Evolutionary conservation across 805 yeast genomes (phyloP).

Genomic region (Saccharomycopsis babjevae): DNA sequence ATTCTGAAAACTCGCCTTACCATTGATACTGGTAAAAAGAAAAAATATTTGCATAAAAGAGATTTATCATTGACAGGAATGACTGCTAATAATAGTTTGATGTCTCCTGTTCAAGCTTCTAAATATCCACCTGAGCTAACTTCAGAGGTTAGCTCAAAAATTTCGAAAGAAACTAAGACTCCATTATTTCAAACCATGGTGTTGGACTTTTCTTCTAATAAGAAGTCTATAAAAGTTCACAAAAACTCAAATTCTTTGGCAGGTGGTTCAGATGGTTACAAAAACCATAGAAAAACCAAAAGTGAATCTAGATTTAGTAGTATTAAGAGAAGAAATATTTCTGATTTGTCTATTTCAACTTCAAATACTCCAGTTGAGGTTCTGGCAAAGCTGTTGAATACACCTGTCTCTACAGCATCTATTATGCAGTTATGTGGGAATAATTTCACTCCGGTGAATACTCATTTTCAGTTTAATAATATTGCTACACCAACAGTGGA

Average conservation of each 20-base stretch:
- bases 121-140: slow-evolving; percentile 6
- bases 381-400: not conserved
- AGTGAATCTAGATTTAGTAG: slow-evolving; percentile 2
- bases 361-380: not conserved
- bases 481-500: slow-evolving; percentile 8
- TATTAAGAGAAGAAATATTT: not conserved
- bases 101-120: slow-evolving; percentile 11
- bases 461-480: not conserved
- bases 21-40: not conserved
- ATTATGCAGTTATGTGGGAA: slow-evolving; percentile 4
- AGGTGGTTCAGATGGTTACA: not conserved
- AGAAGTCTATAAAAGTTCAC: slow-evolving; percentile 8
- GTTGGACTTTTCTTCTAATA: slow-evolving; percentile 13
- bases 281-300: slow-evolving; percentile 13
- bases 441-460: slow-evolving; percentile 9
- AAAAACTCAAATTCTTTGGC: not conserved
- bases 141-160: not conserved
- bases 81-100: slow-evolving; percentile 11
- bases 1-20: not conserved
- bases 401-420: not conserved
- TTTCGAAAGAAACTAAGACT: slow-evolving; percentile 8
- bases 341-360: slow-evolving; percentile 1
- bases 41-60: slow-evolving; percentile 2
- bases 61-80: slow-evolving; percentile 10
- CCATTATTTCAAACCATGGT: slow-evolving; percentile 17